phyloP scores from a whole-genome alignment of 352 stramenopile species.

The Phytophthora meadii region DNA sequence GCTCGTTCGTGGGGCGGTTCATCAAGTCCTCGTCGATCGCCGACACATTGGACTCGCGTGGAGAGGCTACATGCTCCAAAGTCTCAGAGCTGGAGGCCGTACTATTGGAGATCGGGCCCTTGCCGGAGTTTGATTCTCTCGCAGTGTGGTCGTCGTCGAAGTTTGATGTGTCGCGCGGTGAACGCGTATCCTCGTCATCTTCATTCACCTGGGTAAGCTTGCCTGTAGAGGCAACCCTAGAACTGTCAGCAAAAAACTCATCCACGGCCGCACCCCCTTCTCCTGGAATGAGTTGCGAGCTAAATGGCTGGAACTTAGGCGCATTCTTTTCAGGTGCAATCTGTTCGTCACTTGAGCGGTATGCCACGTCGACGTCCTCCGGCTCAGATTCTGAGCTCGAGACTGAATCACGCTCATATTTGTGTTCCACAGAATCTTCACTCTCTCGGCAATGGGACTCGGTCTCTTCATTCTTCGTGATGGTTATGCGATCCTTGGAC shows the following conservation, averaged over 20 bases:
- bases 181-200: slow-evolving; percentile 23
- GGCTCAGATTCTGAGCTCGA: slow-evolving; percentile 20
- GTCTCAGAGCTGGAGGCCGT: slow-evolving; percentile 29
- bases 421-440: slow-evolving; percentile 17
- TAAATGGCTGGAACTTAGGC: slow-evolving; percentile 23
- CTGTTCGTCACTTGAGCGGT: slow-evolving; percentile 21
- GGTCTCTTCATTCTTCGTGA: slow-evolving; percentile 6
- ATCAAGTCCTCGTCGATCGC: slow-evolving; percentile 57
- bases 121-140: too few relatives aligned
- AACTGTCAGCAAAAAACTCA: slow-evolving; percentile 33
- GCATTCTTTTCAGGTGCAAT: slow-evolving; percentile 13
- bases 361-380: slow-evolving; percentile 13
- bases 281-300: slow-evolving; percentile 32
- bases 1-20: slow-evolving; percentile 52
- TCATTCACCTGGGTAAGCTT: slow-evolving; percentile 36
- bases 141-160: slow-evolving; percentile 26
- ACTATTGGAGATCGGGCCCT: slow-evolving; percentile 28
- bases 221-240: slow-evolving; percentile 5
- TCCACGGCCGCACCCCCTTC: slow-evolving; percentile 32
- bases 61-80: slow-evolving; percentile 29
- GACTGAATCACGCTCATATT: slow-evolving; percentile 10
- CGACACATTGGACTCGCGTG: slow-evolving; percentile 34
- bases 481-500: slow-evolving; percentile 29
- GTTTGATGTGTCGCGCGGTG: slow-evolving; percentile 19
- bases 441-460: slow-evolving; percentile 8